Conservation (phyloP, 208 protist genomes). For the Acanthamoeba healyi region DNA sequence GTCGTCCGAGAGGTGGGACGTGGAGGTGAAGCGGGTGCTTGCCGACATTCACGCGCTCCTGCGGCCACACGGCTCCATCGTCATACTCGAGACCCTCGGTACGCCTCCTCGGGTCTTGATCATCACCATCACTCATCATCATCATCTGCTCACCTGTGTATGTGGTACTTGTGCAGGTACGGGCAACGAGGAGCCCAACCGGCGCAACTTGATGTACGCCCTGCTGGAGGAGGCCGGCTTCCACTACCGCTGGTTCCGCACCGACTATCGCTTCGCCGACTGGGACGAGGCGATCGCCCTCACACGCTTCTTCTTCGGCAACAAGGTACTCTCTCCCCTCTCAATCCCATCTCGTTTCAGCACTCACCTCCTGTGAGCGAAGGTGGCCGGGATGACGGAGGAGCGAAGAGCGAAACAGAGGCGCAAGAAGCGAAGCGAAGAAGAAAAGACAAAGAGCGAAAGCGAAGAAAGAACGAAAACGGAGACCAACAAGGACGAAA, state of each 20-base stretch:
- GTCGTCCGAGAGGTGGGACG: background rate
- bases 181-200: constrained; percentile 47
- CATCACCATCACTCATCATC: no score
- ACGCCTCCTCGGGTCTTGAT: no score
- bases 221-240: constrained; percentile 30
- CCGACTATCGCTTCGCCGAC: constrained; percentile 17
- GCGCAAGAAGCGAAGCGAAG: no score
- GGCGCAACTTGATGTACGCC: background rate
- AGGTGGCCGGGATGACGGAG: background rate
- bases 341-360: no score
- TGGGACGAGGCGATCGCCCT: constrained; percentile 25
- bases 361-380: no score
- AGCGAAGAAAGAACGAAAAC: no score
- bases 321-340: no score
- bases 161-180: no score
- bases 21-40: constrained; percentile 28
- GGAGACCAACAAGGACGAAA: background rate
- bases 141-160: no score
- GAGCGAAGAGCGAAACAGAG: constrained; percentile 15
- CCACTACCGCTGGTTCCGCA: constrained; percentile 20
- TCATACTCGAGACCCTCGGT: constrained; percentile 39
- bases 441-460: no score
- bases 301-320: constrained; percentile 42
- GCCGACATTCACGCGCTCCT: background rate
- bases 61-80: background rate